Conservation (phyloP, 306 rosid genomes). For the Cucurbita ficifolia region DNA sequence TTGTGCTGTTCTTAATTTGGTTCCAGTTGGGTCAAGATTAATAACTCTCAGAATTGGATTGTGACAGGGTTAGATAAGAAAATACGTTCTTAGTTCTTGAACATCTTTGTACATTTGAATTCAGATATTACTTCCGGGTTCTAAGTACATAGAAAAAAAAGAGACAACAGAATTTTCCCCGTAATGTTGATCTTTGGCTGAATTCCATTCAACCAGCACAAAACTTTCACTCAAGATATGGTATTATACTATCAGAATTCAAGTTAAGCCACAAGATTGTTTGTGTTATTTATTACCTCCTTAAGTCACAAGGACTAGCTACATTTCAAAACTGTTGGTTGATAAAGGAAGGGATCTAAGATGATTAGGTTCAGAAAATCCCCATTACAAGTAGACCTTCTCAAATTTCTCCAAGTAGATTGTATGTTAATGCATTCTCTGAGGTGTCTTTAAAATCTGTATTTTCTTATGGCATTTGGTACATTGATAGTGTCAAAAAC, state of each 20-base stretch:
- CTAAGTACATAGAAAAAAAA: background rate
- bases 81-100: background rate
- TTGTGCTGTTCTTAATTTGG: background rate
- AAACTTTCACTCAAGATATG: background rate
- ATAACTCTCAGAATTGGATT: background rate
- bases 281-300: background rate
- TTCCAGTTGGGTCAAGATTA: background rate
- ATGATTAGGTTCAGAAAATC: background rate
- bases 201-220: background rate
- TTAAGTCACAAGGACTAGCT: too few species aligned
- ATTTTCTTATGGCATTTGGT: background rate
- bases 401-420: background rate
- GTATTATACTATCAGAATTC: background rate
- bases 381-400: background rate
- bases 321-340: background rate
- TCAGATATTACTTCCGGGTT: background rate
- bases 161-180: background rate
- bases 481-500: slow-evolving; percentile 9
- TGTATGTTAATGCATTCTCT: background rate
- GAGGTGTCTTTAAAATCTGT: background rate
- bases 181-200: background rate
- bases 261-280: background rate
- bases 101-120: background rate
- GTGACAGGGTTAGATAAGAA: background rate
- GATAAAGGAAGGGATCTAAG: background rate